Conservation (phyloP, 2,329 filamentous ascomycete genomes). For the Dendryphion nanum region DNA sequence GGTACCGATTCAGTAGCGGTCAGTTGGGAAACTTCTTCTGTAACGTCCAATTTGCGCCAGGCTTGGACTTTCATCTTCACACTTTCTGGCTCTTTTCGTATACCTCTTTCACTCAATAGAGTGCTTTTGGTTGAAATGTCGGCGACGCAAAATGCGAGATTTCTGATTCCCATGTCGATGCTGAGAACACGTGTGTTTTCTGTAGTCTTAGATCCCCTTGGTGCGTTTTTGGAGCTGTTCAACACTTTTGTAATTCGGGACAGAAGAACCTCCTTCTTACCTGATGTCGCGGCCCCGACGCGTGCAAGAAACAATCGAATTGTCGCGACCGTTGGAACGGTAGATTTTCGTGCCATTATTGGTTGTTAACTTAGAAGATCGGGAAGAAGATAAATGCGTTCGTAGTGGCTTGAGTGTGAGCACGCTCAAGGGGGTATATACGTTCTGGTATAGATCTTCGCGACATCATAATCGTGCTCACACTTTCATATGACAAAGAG, state of each 20-base stretch:
- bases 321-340: neutral
- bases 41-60: slow-evolving; percentile 34
- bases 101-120: neutral
- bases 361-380: too few relatives aligned
- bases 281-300: slow-evolving; percentile 59
- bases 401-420: too few relatives aligned
- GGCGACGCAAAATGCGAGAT: slow-evolving; percentile 72
- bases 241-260: slow-evolving; percentile 50
- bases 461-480: too few relatives aligned
- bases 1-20: neutral
- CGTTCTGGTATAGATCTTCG: too few relatives aligned
- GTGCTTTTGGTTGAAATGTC: slow-evolving; percentile 21
- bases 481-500: too few relatives aligned
- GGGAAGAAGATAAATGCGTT: too few relatives aligned
- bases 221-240: neutral
- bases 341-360: too few relatives aligned
- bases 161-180: slow-evolving; percentile 82
- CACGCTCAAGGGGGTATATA: too few relatives aligned
- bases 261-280: slow-evolving; percentile 58
- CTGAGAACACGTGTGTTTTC: slow-evolving; percentile 58
- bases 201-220: slow-evolving; percentile 1
- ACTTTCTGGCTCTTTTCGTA: neutral
- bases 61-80: slow-evolving; percentile 23
- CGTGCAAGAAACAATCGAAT: slow-evolving; percentile 60
- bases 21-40: slow-evolving; percentile 9